phyloP scores from a whole-genome alignment of 2,329 filamentous ascomycete species.

The Trichoderma lentiforme region DNA sequence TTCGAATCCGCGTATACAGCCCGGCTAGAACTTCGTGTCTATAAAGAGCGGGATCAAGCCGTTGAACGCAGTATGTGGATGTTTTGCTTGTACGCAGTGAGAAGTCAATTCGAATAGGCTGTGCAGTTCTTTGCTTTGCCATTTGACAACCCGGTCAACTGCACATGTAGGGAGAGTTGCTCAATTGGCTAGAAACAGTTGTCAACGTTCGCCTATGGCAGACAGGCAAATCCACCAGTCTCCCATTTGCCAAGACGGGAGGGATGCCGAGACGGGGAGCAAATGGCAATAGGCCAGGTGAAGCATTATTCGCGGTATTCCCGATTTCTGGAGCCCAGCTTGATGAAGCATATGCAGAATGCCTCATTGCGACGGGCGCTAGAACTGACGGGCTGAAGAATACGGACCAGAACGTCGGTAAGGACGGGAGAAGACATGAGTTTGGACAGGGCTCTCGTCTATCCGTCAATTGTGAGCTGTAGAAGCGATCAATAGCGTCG shows the following conservation, averaged over 20 bases:
- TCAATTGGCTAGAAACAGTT: background rate
- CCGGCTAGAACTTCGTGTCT: background rate
- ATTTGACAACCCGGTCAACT: background rate
- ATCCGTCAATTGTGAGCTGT: background rate
- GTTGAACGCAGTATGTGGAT: background rate
- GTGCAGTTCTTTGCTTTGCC: background rate
- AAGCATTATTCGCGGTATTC: background rate
- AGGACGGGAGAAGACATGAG: background rate
- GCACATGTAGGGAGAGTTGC: background rate
- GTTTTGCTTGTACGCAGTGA: background rate
- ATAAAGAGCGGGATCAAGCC: background rate
- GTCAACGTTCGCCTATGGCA: background rate
- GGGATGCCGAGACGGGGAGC: background rate
- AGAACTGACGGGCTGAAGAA: background rate
- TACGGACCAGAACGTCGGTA: background rate
- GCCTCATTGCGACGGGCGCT: background rate
- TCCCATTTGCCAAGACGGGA: background rate
- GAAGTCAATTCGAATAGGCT: background rate
- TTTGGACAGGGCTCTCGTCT: background rate
- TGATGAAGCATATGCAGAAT: background rate
- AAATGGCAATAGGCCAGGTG: background rate
- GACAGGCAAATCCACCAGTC: background rate
- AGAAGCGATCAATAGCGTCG: background rate
- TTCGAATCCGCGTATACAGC: background rate
- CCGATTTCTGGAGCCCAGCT: background rate